phyloP scores from a whole-genome alignment of 345 rosid species.

The Eucalyptus pauciflora region DNA sequence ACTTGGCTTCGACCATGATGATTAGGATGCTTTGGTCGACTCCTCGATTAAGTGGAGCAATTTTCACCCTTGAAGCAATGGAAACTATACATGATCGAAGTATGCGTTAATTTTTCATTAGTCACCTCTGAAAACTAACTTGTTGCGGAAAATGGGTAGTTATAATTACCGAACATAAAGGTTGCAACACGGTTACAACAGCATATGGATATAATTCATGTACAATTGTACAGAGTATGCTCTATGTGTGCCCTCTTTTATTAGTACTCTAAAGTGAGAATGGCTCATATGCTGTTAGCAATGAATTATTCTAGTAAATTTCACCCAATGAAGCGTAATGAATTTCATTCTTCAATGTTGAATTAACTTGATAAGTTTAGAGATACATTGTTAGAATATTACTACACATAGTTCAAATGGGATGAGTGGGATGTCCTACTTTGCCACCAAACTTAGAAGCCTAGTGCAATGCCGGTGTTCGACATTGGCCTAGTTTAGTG shows the following conservation, averaged over 20 bases:
- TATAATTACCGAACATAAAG: neutral
- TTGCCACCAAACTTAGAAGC: neutral
- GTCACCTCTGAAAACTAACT: rapidly evolving
- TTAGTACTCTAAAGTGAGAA: neutral
- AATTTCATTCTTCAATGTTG: no score
- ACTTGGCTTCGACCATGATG: neutral
- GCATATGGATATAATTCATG: rapidly evolving
- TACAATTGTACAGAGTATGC: rapidly evolving
- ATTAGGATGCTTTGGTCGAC: neutral
- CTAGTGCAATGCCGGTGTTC: rapidly evolving
- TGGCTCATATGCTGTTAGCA: neutral
- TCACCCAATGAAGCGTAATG: neutral
- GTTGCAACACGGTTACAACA: neutral
- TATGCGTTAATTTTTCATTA: rapidly evolving
- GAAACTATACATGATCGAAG: rapidly evolving
- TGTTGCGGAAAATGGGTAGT: neutral
- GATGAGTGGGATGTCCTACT: neutral
- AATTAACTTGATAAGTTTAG: neutral
- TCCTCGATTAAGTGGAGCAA: neutral
- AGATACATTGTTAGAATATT: neutral
- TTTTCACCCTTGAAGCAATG: neutral
- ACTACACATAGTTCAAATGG: neutral
- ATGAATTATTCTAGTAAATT: neutral
- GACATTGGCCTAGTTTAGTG: rapidly evolving
- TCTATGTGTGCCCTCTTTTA: neutral